Evolutionary conservation across 2,329 filamentous ascomycete genomes (phyloP).

Genomic region (Cephalotrichum gorgonifer): DNA sequence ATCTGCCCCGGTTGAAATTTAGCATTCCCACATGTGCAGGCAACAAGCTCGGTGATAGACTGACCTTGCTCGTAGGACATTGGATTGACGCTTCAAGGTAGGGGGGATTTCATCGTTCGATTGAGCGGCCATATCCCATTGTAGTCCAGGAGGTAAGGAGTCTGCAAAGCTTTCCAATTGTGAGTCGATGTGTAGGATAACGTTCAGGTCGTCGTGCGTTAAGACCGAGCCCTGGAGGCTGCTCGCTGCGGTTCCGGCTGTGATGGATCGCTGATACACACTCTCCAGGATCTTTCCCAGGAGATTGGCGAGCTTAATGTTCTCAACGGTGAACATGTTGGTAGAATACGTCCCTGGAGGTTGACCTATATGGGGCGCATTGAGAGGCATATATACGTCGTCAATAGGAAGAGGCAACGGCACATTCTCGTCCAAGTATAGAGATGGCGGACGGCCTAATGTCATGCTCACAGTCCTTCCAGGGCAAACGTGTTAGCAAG

Average conservation of each 20-base stretch:
- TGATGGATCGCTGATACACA: conserved; percentile 17
- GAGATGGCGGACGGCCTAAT: conserved; percentile 22
- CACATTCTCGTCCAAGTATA: conserved; percentile 11
- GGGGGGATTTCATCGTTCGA: neutral
- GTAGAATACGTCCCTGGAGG: neutral
- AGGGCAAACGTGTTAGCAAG: neutral
- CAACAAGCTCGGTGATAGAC: neutral
- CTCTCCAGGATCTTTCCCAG: conserved; percentile 19
- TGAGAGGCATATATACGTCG: neutral
- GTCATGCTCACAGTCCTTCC: conserved; percentile 25
- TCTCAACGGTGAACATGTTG: conserved; percentile 10
- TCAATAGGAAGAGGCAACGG: conserved; percentile 5
- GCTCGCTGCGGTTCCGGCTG: neutral
- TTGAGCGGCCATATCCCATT: neutral
- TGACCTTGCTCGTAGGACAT: conserved; percentile 6
- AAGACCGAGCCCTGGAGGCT: neutral
- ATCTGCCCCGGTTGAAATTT: conserved; percentile 11
- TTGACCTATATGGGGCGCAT: neutral
- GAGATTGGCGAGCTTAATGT: conserved; percentile 10
- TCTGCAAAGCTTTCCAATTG: conserved; percentile 7
- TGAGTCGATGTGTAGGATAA: conserved; percentile 5
- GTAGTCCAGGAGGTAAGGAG: conserved; percentile 2
- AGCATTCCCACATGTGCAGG: neutral
- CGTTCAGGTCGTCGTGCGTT: conserved; percentile 4
- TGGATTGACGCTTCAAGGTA: conserved; percentile 8